Conservation (phyloP, 139 green algal genomes). For the Coccomyxa sp. region DNA sequence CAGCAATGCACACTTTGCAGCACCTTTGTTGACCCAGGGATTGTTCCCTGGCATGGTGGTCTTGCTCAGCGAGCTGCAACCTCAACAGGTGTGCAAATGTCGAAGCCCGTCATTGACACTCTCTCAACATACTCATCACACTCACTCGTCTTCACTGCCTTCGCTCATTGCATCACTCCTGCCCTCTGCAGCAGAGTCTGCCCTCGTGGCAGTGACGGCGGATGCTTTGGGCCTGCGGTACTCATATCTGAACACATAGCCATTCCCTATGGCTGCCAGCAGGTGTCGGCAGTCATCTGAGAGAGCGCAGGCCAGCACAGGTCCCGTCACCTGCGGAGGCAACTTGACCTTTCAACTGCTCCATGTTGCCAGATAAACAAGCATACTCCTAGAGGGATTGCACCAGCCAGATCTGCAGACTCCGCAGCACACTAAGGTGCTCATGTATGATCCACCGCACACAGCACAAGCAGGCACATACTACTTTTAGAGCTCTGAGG, state of each 20-base stretch:
- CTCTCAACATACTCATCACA: not conserved
- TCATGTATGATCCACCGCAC: not conserved
- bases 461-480: not conserved
- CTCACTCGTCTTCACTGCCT: not conserved
- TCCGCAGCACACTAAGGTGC: not conserved
- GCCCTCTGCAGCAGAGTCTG: not conserved
- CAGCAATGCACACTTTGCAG: too few species aligned
- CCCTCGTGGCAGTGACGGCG: not conserved
- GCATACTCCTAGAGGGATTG: not conserved
- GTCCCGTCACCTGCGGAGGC: constrained; percentile 29
- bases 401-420: not conserved
- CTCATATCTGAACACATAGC: constrained; percentile 63
- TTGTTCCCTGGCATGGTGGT: not conserved
- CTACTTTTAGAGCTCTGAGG: not conserved
- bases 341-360: not conserved
- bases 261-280: constrained; percentile 47
- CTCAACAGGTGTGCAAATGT: not conserved
- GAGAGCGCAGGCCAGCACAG: constrained; percentile 45
- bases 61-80: not conserved
- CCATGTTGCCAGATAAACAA: not conserved
- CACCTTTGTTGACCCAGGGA: too few species aligned
- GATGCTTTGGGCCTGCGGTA: constrained; percentile 1
- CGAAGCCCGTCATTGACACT: not conserved
- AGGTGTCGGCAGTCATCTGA: constrained; percentile 57
- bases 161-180: not conserved